A percentile compares a stretch with the other conserved stretches of the same genome.
Evolutionary conservation across 371 early-diverging fungal species (phyloP).

Genomic region (Mortierella sp.): DNA sequence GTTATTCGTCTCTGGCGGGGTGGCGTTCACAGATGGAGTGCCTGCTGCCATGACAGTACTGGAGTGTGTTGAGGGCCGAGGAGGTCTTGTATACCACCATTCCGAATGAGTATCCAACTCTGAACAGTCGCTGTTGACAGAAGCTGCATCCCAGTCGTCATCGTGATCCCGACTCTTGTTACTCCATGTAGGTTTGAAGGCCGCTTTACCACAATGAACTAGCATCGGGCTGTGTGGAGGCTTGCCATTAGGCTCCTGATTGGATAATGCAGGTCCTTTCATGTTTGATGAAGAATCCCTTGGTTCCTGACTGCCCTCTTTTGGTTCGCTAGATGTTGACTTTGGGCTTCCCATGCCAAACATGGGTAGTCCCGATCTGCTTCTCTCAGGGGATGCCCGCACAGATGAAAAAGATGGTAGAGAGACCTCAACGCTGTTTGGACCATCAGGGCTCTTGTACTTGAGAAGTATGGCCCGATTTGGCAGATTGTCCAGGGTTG

Average conservation of each 20-base stretch:
- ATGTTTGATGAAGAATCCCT: slow-evolving; percentile 15
- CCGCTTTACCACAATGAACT: slow-evolving; percentile 20
- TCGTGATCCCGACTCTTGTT: slow-evolving; percentile 41
- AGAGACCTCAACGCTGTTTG: slow-evolving; percentile 37
- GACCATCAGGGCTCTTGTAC: slow-evolving; percentile 44
- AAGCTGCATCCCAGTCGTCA: slow-evolving; percentile 48
- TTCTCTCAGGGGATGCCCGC: slow-evolving; percentile 18
- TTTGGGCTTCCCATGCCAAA: slow-evolving; percentile 10
- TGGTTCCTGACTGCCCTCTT: not conserved
- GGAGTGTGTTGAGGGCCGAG: slow-evolving; percentile 18
- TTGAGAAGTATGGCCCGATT: slow-evolving; percentile 35
- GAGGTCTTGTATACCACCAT: slow-evolving; percentile 51
- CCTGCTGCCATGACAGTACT: slow-evolving; percentile 14
- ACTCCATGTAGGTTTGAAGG: slow-evolving; percentile 38
- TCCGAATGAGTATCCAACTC: slow-evolving; percentile 35
- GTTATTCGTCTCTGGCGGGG: slow-evolving; percentile 16
- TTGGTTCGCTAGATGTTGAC: not conserved
- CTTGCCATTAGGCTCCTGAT: slow-evolving; percentile 5
- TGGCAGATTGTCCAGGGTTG: slow-evolving; percentile 33
- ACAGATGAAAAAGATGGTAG: slow-evolving; percentile 35
- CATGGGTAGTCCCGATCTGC: slow-evolving; percentile 5
- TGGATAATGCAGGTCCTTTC: slow-evolving; percentile 5
- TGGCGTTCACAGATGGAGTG: slow-evolving; percentile 16
- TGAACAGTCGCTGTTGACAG: slow-evolving; percentile 39
- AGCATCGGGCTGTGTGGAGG: slow-evolving; percentile 11